Conservation (phyloP, 1,139 yeast genomes). For the Blastobotrys capitulatus region DNA sequence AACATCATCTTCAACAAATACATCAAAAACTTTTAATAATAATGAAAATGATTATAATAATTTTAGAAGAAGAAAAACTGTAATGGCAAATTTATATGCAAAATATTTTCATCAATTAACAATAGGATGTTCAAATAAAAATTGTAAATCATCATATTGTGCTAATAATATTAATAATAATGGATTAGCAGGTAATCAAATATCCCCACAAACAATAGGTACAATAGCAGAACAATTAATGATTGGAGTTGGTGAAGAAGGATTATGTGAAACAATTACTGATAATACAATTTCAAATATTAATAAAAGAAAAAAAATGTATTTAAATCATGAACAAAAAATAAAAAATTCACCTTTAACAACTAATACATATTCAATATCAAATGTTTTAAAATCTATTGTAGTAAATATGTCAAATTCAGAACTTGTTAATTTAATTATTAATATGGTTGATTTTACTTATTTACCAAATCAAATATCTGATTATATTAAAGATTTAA, state of each 20-base stretch:
- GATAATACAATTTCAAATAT: no score
- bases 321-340: neutral
- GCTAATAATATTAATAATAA: conserved; percentile 11
- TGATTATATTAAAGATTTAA: neutral
- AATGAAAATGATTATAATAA: no score
- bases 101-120: conserved; percentile 22
- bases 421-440: neutral
- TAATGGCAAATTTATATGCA: conserved; percentile 3
- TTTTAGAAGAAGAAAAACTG: no score
- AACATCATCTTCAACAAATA: no score
- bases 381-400: neutral
- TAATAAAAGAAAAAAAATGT: neutral
- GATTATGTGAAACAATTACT: neutral
- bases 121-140: conserved; percentile 20
- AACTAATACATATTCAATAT: neutral
- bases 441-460: neutral
- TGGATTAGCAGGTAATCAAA: conserved; percentile 16
- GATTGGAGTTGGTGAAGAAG: neutral
- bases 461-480: neutral
- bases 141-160: conserved; percentile 21
- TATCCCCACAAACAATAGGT: conserved; percentile 7
- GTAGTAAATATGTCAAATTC: neutral
- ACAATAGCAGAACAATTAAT: conserved; percentile 6
- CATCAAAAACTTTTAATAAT: no score
- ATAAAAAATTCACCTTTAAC: neutral